A percentile compares a stretch with the other conserved stretches of the same genome.
These are phyloP conservation scores for Lathyrus aphaca DNA, from an alignment of 306 rosid species.

Conservation along the genomic window DNA sequence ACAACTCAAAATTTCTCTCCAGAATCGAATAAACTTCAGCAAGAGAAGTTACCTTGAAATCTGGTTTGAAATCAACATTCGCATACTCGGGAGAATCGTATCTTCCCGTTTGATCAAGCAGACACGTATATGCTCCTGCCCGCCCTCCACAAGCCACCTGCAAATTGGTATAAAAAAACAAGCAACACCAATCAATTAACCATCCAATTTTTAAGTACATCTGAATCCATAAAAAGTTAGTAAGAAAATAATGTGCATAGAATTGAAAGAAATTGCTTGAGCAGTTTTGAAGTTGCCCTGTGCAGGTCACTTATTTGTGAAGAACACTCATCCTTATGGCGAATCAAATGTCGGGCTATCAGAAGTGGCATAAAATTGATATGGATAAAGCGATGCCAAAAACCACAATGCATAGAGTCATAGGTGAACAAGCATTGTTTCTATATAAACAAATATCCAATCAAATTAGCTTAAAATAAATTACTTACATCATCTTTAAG, in stretches of 20 bases:
- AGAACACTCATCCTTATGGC: conserved; percentile 16
- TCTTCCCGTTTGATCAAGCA: conserved; percentile 84
- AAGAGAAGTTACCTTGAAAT: conserved; percentile 85
- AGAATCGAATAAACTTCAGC: conserved; percentile 59
- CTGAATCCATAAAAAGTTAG: not conserved
- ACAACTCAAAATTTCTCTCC: conserved; percentile 69
- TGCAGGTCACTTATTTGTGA: conserved; percentile 3
- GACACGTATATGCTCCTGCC: conserved; percentile 88
- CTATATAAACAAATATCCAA: not conserved
- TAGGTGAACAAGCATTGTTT: too few relatives aligned
- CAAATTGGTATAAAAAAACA: conserved; percentile 13
- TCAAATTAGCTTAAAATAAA: not conserved
- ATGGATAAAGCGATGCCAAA: conserved; percentile 18
- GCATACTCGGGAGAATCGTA: conserved; percentile 62
- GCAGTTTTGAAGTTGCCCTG: not conserved
- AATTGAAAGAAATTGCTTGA: conserved; percentile 32
- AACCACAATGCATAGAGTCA: conserved; percentile 22
- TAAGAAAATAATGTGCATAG: conserved; percentile 13
- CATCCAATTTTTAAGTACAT: conserved; percentile 24
- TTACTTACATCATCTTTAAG: conserved; percentile 87
- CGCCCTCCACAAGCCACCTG: conserved; percentile 85
- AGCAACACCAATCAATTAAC: conserved; percentile 25
- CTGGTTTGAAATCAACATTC: conserved; percentile 58
- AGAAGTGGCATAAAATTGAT: conserved; percentile 1
- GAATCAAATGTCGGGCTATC: conserved; percentile 19